Evolutionary conservation across 2,329 filamentous ascomycete species (phyloP).

Genomic region (Trichocomaceae sp.): DNA sequence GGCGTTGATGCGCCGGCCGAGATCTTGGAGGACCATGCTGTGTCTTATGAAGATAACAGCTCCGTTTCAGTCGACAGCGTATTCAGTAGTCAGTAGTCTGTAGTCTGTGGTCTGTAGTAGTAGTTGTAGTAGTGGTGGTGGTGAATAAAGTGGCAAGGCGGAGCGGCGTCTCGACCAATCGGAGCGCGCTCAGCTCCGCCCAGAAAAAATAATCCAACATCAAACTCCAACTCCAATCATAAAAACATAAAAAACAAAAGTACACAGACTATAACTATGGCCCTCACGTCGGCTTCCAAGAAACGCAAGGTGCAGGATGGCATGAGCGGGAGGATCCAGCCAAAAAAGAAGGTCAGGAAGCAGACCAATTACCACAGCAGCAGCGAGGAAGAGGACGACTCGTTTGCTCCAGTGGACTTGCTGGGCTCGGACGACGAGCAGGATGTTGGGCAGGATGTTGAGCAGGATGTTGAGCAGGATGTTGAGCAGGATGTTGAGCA

Average conservation of each 20-base stretch:
- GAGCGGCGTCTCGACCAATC: slow-evolving; percentile 29
- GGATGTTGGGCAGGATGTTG: slow-evolving; percentile 14
- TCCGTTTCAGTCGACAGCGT: too few relatives aligned
- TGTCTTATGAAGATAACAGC: not conserved
- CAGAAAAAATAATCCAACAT: slow-evolving; percentile 17
- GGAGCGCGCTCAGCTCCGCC: slow-evolving; percentile 14
- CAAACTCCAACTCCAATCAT: too few relatives aligned
- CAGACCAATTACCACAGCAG: slow-evolving; percentile 58
- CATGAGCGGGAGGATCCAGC: slow-evolving; percentile 47
- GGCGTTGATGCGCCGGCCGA: slow-evolving; percentile 96
- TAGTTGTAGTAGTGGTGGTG: too few relatives aligned
- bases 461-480: too few relatives aligned
- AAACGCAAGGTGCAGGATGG: slow-evolving; percentile 57
- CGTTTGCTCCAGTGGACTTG: slow-evolving; percentile 47
- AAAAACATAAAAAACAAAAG: too few relatives aligned
- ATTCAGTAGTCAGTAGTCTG: too few relatives aligned
- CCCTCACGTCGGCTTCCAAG: slow-evolving; percentile 34
- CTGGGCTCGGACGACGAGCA: slow-evolving; percentile 41
- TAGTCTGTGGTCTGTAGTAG: too few relatives aligned
- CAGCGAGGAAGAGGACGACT: slow-evolving; percentile 49
- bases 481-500: too few relatives aligned
- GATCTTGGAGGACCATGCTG: slow-evolving; percentile 95
- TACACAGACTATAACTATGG: slow-evolving; percentile 29
- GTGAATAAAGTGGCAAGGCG: slow-evolving; percentile 10
- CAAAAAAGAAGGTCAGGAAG: slow-evolving; percentile 56